Evolutionary conservation across 495 filamentous ascomycete genomes (phyloP), one percentile per base, ranked within the genome.

Genomic region (Collariella sp.): DNA sequence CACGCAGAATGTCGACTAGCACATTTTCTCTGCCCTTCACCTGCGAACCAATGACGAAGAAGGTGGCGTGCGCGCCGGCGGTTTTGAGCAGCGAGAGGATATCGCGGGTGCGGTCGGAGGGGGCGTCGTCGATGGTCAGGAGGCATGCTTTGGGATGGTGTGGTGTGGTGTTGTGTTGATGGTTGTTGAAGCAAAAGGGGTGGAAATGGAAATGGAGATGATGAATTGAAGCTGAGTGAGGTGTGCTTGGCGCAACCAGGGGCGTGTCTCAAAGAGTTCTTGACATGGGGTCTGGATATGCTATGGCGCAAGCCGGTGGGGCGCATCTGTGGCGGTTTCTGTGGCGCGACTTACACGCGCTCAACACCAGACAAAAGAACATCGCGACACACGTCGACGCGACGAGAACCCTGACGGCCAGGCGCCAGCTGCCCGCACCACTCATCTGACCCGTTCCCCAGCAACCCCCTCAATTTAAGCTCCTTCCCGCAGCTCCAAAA

Each of bases 51-150:
- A 94, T 88, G 10, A 88, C 68, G 66, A 90, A 91, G 63, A 90
- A 90, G 0, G 87, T 90, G 0, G 85, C 86, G 6, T 75, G 76
- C 15, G 81, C 86, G 39, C 73, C 67, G 60, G 81, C 60, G 7
- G 59, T 68, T 49, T 77, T 67, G 1, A 95, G 73, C 0, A 85
- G 64, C 26, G 78, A 68, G 36, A 90, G 72, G 36, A 96, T 89
- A 33, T 80, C 76, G n/a, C 61, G 54, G 2, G 90, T 95, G 63
- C 87, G 79, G 41, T 77, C 68, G 1, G 85, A 88, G 3, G 89
- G 89, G 18, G 79, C 83, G 70, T 94, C 89, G 71, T 94, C 89
- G 66, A 95, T 85, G 5, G 87, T 91, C 75, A 7, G 88, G 62
- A 53, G 83, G 85, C 46, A 75, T 69, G 24, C 66, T 52, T 0